A percentile compares a stretch with the other conserved stretches of the same genome.
Conservation (phyloP, 768 basidiomycete species). For the Xanthoconium stramineum region DNA sequence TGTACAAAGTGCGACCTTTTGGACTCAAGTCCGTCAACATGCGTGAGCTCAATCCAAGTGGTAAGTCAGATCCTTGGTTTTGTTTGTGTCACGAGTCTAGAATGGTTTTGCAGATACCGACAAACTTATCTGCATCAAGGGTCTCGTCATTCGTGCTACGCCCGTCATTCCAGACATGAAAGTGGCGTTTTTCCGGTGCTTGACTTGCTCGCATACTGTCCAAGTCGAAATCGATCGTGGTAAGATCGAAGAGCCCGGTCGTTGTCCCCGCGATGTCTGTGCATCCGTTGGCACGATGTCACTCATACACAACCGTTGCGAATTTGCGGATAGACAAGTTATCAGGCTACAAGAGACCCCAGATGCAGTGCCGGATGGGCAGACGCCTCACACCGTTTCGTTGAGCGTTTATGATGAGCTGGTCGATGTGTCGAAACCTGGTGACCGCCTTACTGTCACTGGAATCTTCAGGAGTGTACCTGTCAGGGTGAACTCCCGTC, state of each 20-base stretch:
- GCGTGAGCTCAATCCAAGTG: conserved; percentile 91
- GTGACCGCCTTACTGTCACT: conserved; percentile 85
- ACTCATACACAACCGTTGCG: conserved; percentile 94
- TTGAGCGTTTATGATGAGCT: conserved; percentile 98
- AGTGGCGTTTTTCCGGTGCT: conserved; percentile 96
- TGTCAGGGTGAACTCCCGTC: conserved; percentile 91
- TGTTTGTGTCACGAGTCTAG: not conserved
- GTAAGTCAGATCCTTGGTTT: conserved; percentile 38
- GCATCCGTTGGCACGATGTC: conserved; percentile 86
- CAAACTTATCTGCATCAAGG: conserved; percentile 94
- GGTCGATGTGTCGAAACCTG: conserved; percentile 94
- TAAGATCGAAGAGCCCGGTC: conserved; percentile 88
- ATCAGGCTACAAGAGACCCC: conserved; percentile 96
- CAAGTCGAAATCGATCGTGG: conserved; percentile 98
- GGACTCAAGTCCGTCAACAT: conserved; percentile 85
- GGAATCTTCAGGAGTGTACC: conserved; percentile 96
- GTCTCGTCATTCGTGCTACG: conserved; percentile 94
- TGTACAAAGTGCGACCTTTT: conserved; percentile 94
- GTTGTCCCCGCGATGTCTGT: conserved; percentile 93
- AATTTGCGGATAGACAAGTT: conserved; percentile 94
- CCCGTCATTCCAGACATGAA: conserved; percentile 99
- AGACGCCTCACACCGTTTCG: conserved; percentile 96
- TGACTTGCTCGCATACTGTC: conserved; percentile 93
- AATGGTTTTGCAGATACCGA: conserved; percentile 73
- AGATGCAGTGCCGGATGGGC: conserved; percentile 96